phyloP scores from a whole-genome alignment of 2,329 filamentous ascomycete species.

The Aspergillus tubingensis region DNA sequence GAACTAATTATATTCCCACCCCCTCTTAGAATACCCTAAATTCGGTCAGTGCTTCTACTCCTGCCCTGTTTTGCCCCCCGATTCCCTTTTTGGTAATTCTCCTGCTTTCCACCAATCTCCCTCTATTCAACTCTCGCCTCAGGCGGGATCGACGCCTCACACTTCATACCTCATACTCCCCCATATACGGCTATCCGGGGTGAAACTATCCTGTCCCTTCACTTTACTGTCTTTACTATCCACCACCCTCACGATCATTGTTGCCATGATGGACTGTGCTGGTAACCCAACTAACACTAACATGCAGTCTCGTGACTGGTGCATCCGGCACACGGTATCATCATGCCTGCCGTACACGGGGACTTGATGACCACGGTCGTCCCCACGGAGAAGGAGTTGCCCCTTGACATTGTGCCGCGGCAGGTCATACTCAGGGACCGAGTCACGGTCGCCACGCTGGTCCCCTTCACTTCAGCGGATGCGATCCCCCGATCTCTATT shows the following conservation, averaged over 20 bases:
- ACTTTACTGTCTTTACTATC: too few relatives aligned
- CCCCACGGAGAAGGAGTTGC: conserved; percentile 53
- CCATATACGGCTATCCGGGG: too few relatives aligned
- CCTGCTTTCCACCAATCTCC: not conserved
- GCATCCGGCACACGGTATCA: conserved; percentile 26
- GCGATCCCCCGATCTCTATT: conserved; percentile 76
- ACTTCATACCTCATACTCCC: not conserved
- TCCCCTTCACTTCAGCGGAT: conserved; percentile 75
- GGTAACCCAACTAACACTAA: conserved; percentile 32
- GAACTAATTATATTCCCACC: not conserved
- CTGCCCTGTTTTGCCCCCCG: not conserved
- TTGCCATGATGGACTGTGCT: not conserved
- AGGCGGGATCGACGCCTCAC: too few relatives aligned
- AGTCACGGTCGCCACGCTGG: conserved; percentile 77
- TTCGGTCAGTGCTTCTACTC: too few relatives aligned
- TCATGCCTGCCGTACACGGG: conserved; percentile 41
- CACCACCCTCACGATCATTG: not conserved
- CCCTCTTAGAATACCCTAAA: too few relatives aligned
- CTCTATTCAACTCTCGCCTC: too few relatives aligned
- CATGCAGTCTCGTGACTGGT: conserved; percentile 40
- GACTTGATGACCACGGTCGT: conserved; percentile 35
- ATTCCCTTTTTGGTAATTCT: not conserved
- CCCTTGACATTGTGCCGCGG: conserved; percentile 68
- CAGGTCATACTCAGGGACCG: conserved; percentile 82
- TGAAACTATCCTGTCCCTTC: too few relatives aligned